Evolutionary conservation across 1,139 yeast species (phyloP), one percentile per base, ranked within the genome.

Genomic region (Geotrichum candidum): DNA sequence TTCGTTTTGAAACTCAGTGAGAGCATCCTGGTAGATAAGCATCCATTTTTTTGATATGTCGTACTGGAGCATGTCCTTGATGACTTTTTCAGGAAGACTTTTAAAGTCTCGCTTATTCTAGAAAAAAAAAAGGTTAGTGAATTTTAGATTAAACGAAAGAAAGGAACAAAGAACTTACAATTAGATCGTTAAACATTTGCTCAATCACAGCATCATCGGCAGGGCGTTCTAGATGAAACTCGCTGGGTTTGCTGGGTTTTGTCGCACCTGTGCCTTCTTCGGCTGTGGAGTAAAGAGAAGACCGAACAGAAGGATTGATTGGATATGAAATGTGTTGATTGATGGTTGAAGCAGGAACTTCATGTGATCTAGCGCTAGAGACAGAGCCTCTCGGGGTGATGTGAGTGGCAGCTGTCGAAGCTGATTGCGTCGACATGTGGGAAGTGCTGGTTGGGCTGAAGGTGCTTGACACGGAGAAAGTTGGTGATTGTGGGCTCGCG

Each of bases 21-120:
- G 79, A 45, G 88, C 86, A 73, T 91, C 97, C 72, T 94, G 98
- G 68, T 88, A 85, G 54, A 94, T 88, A 68, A 94, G 80, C 86
- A 89, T 85, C 96, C 97, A 90, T 74, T 94, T 94, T 69, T 91
- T 90, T 60, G 87, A 89, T 0, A 84, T 78, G 53, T 88, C 83
- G 70, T 88, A 91, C 66, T 82, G 84, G 69, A 85, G 79, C 88
- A 94, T 85, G 72, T 90, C 96, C 65, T 80, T 83, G 67, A 87
- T 87, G 10, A 96, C 96, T 63, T 83, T 84, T 33, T 84, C 83
- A 0, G 97, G 96, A 57, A 91, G 78, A 61, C 88, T 84, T 68
- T 86, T 85, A 73, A 90, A 88, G 72, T 91, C 96, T 69, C 97
- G 82, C 69, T 88, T 87, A 63, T 86, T 87, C 91, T 89, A 58